Base-by-base conservation (phyloP, 2,329 filamentous ascomycete genomes). In the Metarhizium brunneum region DNA sequence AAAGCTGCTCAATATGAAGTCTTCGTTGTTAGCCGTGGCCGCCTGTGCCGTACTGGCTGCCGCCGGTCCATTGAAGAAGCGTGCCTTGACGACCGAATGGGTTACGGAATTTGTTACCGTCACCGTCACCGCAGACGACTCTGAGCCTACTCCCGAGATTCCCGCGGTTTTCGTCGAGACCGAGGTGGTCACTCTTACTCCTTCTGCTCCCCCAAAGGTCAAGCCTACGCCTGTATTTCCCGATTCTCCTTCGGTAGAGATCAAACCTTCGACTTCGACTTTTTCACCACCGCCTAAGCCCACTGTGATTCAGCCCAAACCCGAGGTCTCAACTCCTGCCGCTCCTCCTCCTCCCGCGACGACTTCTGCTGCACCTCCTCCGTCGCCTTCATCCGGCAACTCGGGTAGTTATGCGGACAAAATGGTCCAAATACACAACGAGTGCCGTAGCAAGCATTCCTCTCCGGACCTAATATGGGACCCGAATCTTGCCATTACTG, bases 371-470 rank as follows among this genome's bases (percentile, higher is more conserved):
- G 25, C 25, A 25, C 25, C 25, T 25, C 25, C 25, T 25, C 25
- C 25, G 4, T 25, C 25, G 25, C 25, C 25, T 25, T 25, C 25
- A 25, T 25, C 25, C 25, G 48, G 20, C 54, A 50, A 58, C 43
- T n/a, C 47, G 40, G 56, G 56, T 47, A 61, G 69, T 54, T 72
- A 76, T 57, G 40, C 64, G 56, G 68, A 68, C 55, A 67, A 71
- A 14, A 78, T 79, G 52, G 64, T 92, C 52, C 76, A 85, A 64
- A 83, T 89, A 68, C 94, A 97, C 85, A 96, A 96, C 75, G 65
- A 86, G 94, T 60, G 69, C 77, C 92, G 94, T 60, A 69, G 77
- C 66, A 95, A 94, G 76, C 90, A 96, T 80, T 86, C 86, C 18
- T 84, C 83, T 40, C 66, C 72, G 25, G 79, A 74, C 48, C 67